Evolutionary conservation across 2,329 filamentous ascomycete species (phyloP).

Genomic region (Aspergillus sclerotialis): DNA sequence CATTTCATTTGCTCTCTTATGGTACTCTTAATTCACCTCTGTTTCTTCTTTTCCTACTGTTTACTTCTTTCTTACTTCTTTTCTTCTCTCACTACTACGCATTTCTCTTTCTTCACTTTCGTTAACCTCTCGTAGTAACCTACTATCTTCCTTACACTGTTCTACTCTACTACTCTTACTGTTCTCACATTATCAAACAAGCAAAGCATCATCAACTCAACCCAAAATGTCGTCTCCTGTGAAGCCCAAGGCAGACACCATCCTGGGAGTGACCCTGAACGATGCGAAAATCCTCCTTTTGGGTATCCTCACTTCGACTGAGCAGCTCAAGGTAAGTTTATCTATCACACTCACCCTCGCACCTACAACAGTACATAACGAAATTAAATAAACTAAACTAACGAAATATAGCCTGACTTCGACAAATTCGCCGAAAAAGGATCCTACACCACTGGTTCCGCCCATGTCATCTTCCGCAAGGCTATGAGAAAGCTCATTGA

Average conservation of each 20-base stretch:
- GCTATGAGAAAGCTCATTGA: conserved; percentile 32
- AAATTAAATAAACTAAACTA: neutral
- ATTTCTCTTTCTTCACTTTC: conserved; percentile 3
- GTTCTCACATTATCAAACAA: conserved; percentile 1
- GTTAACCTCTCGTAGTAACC: neutral
- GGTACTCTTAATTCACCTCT: neutral
- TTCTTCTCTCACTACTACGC: conserved; percentile 1
- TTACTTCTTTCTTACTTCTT: neutral
- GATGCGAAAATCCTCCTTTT: conserved; percentile 16
- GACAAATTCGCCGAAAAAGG: conserved; percentile 27
- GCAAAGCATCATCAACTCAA: conserved; percentile 1
- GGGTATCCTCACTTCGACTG: conserved; percentile 9
- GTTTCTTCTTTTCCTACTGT: neutral
- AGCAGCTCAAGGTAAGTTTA: conserved; percentile 9
- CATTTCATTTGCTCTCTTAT: neutral
- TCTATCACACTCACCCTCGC: neutral
- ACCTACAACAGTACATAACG: neutral
- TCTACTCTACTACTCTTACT: conserved; percentile 1
- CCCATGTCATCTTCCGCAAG: conserved; percentile 26
- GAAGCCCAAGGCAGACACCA: conserved; percentile 10
- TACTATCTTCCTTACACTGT: too few species aligned
- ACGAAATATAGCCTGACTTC: conserved; percentile 29
- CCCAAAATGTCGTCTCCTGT: conserved; percentile 8
- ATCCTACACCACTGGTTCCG: conserved; percentile 28
- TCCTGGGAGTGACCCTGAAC: conserved; percentile 9